phyloP scores from a whole-genome alignment of 2,329 filamentous ascomycete genomes.

The Monosporascus sp. region DNA sequence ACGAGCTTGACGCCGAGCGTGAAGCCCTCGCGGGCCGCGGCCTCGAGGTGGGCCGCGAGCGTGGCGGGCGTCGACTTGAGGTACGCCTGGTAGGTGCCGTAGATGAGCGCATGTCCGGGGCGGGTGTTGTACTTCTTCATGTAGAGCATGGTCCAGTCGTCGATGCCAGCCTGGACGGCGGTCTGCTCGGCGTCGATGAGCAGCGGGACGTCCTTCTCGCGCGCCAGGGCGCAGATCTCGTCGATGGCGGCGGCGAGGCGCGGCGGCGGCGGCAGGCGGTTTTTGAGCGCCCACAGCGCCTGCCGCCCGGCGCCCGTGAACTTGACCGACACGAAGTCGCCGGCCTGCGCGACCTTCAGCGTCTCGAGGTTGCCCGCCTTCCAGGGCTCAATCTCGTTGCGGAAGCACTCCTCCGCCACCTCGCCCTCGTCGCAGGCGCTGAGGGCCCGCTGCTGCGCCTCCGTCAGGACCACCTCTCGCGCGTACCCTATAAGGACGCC shows the following conservation, averaged over 20 bases:
- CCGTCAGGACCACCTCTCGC: conserved; percentile 68
- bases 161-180: conserved; percentile 70
- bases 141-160: conserved; percentile 72
- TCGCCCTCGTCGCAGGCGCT: conserved; percentile 38
- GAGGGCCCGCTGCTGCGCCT: conserved; percentile 43
- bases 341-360: conserved; percentile 63
- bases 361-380: conserved; percentile 68
- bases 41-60: conserved; percentile 53
- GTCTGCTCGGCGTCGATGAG: conserved; percentile 86
- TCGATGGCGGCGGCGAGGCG: conserved; percentile 66
- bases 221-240: conserved; percentile 67
- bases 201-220: conserved; percentile 62
- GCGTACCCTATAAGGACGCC: conserved; percentile 85
- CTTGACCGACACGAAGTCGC: conserved; percentile 64
- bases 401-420: conserved; percentile 43
- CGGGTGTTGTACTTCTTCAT: conserved; percentile 70
- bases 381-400: conserved; percentile 65
- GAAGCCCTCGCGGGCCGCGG: conserved; percentile 55
- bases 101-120: conserved; percentile 61
- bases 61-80: conserved; percentile 56
- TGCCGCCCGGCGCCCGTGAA: conserved; percentile 79
- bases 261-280: conserved; percentile 55
- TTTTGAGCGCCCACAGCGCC: conserved; percentile 61
- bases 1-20: conserved; percentile 71
- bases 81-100: conserved; percentile 76